phyloP scores from a whole-genome alignment of 176 grass and related monocot genomes.

The Secale cereale region DNA sequence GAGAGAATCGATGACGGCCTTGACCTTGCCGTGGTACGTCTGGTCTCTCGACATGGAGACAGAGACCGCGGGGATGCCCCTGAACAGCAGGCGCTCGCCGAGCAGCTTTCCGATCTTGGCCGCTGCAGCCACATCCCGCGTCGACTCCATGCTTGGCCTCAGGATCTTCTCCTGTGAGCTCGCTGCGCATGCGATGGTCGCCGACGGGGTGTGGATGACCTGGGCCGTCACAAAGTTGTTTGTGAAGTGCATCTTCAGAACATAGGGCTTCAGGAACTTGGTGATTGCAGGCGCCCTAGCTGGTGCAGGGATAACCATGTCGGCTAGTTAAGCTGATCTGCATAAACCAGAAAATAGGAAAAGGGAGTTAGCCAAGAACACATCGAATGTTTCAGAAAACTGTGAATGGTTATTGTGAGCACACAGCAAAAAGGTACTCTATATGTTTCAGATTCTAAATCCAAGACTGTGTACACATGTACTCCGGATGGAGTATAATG shows the following conservation, averaged over 20 bases:
- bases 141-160: conserved; percentile 65
- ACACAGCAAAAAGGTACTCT: neutral
- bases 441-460: neutral
- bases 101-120: conserved; percentile 84
- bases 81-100: conserved; percentile 64
- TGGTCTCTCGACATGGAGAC: conserved; percentile 70
- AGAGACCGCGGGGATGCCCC: conserved; percentile 54
- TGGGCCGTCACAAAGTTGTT: conserved; percentile 61
- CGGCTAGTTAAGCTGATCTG: conserved; percentile 12
- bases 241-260: conserved; percentile 81
- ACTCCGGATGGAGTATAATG: too few species aligned
- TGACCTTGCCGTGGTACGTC: conserved; percentile 75
- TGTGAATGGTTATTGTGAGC: neutral
- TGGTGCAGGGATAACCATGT: conserved; percentile 68
- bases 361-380: conserved; percentile 21
- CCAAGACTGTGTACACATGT: neutral
- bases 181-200: conserved; percentile 43
- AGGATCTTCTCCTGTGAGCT: conserved; percentile 73
- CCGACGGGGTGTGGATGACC: conserved; percentile 63
- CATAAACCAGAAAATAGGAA: neutral
- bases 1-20: conserved; percentile 64
- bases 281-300: conserved; percentile 41
- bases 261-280: conserved; percentile 70
- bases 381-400: neutral
- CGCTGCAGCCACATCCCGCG: conserved; percentile 43